Base-by-base conservation (phyloP, 2,329 filamentous ascomycete species). In the Cladobotryum protrusum region DNA sequence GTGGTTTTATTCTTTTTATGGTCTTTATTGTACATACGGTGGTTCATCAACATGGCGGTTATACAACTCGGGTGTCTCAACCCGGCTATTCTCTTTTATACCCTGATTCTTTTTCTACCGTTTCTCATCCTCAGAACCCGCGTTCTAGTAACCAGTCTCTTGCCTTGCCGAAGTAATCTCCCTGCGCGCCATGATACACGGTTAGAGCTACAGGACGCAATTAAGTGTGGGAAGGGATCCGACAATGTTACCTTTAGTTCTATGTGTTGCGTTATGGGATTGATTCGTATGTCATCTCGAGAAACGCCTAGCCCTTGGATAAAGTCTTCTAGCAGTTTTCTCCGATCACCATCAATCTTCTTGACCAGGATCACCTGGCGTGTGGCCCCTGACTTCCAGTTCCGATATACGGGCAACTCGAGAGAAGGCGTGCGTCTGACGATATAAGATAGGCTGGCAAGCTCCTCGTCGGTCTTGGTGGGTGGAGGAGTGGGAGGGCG, bases 341-440 rank as follows among this genome's bases (percentile, higher is more conserved):
- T 67, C 45, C 82, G 62, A 64, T 95, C 79, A 14, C 93, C 93
- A 50, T 89, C 82, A 45, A 92, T 78, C 68, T 87, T 90, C 66
- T 89, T 86, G 49, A 99, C 71, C 50, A 81, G 68, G 5, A 92
- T 95, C 60, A 87, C 70, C 60, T 83, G 81, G 63, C 83, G 76
- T 56, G 87, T 93, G 13, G 89, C 88, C 47, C 89, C 89, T 12
- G 82, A 77, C 72, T 88, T 91, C 56, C 71, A 73, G 57, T 82
- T 75, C 14, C 83, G 74, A 71, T 97, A 99, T 41, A 97, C 79
- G 19, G 89, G 83, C 3, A 93, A 72, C 57, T 89, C 82, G 43
- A 82, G 79, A 35, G 80, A 84, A 1, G 75, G 71, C 3, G 89
- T 92, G 54, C 89, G 85, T 46, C 75, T 74, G 56, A 97, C 77